Conservation (phyloP, 441 rosid species). For the Jatropha podagrica region DNA sequence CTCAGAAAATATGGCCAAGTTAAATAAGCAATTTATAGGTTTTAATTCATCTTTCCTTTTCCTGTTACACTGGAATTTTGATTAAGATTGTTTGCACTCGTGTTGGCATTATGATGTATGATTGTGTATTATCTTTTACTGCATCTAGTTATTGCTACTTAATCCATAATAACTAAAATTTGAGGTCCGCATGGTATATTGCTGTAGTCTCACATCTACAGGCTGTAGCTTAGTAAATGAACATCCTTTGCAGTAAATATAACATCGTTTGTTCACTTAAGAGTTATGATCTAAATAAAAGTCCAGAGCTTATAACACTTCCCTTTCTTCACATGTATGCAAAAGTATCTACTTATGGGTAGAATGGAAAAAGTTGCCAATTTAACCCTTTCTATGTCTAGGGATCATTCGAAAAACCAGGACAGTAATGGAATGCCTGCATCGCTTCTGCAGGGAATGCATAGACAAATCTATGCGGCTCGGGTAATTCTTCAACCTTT, state of each 20-base stretch:
- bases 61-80: neutral
- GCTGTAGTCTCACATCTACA: neutral
- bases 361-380: neutral
- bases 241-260: neutral
- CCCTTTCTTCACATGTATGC: neutral
- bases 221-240: neutral
- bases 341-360: neutral
- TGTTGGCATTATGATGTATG: neutral
- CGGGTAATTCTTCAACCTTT: slow-evolving; percentile 52
- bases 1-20: neutral
- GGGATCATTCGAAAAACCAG: slow-evolving; percentile 94
- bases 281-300: neutral
- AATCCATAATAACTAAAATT: neutral
- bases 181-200: neutral
- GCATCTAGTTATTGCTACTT: neutral
- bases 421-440: slow-evolving; percentile 97
- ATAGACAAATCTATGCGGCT: slow-evolving; percentile 96
- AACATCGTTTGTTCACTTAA: neutral
- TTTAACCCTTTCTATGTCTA: slow-evolving; percentile 26
- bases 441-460: slow-evolving; percentile 96
- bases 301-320: neutral
- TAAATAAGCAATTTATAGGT: neutral
- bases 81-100: neutral
- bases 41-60: neutral
- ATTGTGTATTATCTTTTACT: neutral